Conservation (phyloP, 108 stramenopile species). For the Fragilariopsis cylindrus region DNA sequence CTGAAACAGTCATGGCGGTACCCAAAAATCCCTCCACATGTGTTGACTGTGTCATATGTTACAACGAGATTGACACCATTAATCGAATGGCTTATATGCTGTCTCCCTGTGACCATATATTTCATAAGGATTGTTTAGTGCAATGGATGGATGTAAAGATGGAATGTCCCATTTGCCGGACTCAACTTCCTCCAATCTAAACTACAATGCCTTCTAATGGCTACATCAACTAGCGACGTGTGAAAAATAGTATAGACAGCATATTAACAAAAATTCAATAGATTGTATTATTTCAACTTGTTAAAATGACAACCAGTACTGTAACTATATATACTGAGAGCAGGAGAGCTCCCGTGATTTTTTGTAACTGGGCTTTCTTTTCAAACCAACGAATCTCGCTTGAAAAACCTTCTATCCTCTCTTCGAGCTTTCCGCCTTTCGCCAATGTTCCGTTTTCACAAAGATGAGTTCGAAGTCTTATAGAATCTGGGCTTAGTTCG, state of each 20-base stretch:
- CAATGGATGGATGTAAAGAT: slow-evolving; percentile 98
- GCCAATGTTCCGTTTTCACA: slow-evolving; percentile 36
- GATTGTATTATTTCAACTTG: not conserved
- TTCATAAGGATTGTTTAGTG: slow-evolving; percentile 88
- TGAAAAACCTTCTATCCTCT: slow-evolving; percentile 16
- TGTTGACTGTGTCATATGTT: slow-evolving; percentile 92
- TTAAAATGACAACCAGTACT: not conserved
- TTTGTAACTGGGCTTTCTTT: slow-evolving; percentile 25
- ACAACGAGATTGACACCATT: slow-evolving; percentile 75
- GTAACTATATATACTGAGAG: slow-evolving; percentile 22
- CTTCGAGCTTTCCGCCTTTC: slow-evolving; percentile 17
- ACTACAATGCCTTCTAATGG: too few relatives aligned
- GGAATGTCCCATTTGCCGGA: slow-evolving; percentile 66
- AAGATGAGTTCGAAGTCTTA: slow-evolving; percentile 28
- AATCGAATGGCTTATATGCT: slow-evolving; percentile 88
- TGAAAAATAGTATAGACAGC: too few relatives aligned
- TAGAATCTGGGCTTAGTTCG: slow-evolving; percentile 32
- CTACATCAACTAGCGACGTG: too few relatives aligned
- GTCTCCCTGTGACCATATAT: slow-evolving; percentile 96
- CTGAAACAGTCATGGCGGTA: slow-evolving; percentile 26
- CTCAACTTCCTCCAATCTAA: not conserved
- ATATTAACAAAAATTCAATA: not conserved
- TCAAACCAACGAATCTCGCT: slow-evolving; percentile 32
- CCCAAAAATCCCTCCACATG: slow-evolving; percentile 4
- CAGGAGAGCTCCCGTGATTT: slow-evolving; percentile 13